A percentile compares a stretch with the other conserved stretches of the same genome.
These are phyloP conservation scores for Ambrosia trifida DNA, from an alignment of 129 eudicot genomes.

Conservation along the genomic window DNA sequence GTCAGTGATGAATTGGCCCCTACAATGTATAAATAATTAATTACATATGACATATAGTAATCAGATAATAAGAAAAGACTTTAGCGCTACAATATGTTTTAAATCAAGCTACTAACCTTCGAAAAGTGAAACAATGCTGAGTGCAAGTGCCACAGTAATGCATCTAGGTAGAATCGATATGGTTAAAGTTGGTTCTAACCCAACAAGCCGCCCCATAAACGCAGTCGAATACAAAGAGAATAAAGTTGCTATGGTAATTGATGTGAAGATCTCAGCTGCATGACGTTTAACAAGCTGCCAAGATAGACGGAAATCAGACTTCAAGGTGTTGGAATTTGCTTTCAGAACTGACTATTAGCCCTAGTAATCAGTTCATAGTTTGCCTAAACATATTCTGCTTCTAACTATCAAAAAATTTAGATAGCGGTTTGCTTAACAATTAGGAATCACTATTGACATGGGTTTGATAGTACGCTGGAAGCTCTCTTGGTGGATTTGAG, in stretches of 20 bases:
- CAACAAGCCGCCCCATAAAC: constrained; percentile 82
- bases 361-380: too few species aligned
- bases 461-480: not conserved
- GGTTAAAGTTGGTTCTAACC: constrained; percentile 72
- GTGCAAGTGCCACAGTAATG: constrained; percentile 97
- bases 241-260: constrained; percentile 69
- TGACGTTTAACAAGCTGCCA: constrained; percentile 93
- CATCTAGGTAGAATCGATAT: constrained; percentile 92
- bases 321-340: not conserved
- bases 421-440: not conserved
- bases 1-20: constrained; percentile 95
- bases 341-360: not conserved
- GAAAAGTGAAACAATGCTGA: constrained; percentile 91
- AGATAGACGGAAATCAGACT: not conserved
- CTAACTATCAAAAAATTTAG: not conserved
- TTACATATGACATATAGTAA: not conserved
- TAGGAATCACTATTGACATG: not conserved
- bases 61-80: not conserved
- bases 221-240: constrained; percentile 97
- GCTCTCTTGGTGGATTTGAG: not conserved
- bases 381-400: not conserved
- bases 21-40: constrained; percentile 10
- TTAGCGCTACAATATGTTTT: not conserved
- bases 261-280: constrained; percentile 95
- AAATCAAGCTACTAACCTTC: constrained; percentile 60